Evolutionary conservation across 768 basidiomycete genomes (phyloP).

Genomic region (Coprinellus micaceus): DNA sequence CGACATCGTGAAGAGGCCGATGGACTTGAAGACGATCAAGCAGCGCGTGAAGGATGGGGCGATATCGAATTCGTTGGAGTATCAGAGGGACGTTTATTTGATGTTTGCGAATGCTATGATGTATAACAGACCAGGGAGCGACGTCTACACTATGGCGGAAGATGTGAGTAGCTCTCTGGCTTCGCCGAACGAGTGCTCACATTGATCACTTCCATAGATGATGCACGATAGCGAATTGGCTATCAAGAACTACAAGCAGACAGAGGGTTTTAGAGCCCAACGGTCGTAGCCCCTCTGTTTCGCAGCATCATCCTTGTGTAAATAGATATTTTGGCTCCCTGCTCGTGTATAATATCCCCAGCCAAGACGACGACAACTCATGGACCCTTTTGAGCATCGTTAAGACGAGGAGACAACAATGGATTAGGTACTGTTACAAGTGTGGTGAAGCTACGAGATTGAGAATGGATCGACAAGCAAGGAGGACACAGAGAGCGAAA

Average conservation of each 20-base stretch:
- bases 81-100: slow-evolving; percentile 82
- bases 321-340: no score
- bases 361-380: no score
- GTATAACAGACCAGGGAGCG: slow-evolving; percentile 86
- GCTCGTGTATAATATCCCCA: no score
- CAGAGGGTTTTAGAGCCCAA: slow-evolving; percentile 2
- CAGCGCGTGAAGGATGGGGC: slow-evolving; percentile 77
- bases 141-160: slow-evolving; percentile 87
- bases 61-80: slow-evolving; percentile 80
- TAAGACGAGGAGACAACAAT: no score
- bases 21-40: slow-evolving; percentile 94
- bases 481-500: background rate
- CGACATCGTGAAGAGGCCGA: slow-evolving; percentile 90
- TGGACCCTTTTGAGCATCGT: no score
- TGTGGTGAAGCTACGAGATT: no score
- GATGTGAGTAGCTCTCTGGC: slow-evolving; percentile 55
- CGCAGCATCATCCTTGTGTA: no score
- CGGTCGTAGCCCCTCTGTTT: background rate
- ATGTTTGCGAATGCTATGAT: slow-evolving; percentile 98
- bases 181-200: background rate
- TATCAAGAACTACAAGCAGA: slow-evolving; percentile 17
- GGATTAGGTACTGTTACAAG: no score
- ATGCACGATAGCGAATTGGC: slow-evolving; percentile 32
- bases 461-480: slow-evolving; percentile 1
- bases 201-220: slow-evolving; percentile 20